Evolutionary conservation across 208 protist species (phyloP).

Genomic region (Histomonas meleagridis): DNA sequence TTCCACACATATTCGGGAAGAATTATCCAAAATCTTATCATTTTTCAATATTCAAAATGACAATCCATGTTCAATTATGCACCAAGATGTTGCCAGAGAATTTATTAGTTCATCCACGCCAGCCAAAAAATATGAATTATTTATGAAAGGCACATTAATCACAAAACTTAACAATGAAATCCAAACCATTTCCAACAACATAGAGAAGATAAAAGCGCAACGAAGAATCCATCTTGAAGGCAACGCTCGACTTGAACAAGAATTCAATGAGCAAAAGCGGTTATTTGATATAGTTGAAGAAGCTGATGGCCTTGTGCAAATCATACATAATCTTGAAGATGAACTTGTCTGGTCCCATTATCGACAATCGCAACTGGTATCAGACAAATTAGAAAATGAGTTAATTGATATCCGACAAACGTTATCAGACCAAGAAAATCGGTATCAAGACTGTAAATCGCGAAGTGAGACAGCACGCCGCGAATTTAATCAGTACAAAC

Average conservation of each 20-base stretch:
- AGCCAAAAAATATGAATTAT: constrained; percentile 33
- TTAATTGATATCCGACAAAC: too few relatives aligned
- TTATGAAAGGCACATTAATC: background rate
- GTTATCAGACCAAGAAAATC: too few relatives aligned
- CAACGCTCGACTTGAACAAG: background rate
- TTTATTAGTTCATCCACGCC: constrained; percentile 7
- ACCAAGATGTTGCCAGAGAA: constrained; percentile 19
- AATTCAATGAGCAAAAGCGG: background rate
- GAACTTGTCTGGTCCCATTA: constrained; percentile 18
- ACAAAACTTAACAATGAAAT: background rate
- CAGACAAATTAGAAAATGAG: too few relatives aligned
- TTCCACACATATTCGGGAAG: background rate
- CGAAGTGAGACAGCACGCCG: too few relatives aligned
- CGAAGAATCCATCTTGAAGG: background rate
- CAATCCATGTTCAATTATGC: constrained; percentile 35
- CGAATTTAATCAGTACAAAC: too few relatives aligned
- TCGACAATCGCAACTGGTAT: too few relatives aligned
- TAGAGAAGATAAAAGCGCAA: background rate
- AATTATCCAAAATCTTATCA: background rate
- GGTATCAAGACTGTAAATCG: too few relatives aligned
- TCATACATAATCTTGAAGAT: constrained; percentile 31
- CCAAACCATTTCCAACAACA: background rate
- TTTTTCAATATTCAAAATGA: constrained; percentile 36
- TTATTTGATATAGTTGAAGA: constrained; percentile 9
- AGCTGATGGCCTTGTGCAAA: background rate